These are phyloP conservation scores for Auxenochlorella pyrenoidosa DNA, from an alignment of 139 green algal genomes.

Conservation along the genomic window DNA sequence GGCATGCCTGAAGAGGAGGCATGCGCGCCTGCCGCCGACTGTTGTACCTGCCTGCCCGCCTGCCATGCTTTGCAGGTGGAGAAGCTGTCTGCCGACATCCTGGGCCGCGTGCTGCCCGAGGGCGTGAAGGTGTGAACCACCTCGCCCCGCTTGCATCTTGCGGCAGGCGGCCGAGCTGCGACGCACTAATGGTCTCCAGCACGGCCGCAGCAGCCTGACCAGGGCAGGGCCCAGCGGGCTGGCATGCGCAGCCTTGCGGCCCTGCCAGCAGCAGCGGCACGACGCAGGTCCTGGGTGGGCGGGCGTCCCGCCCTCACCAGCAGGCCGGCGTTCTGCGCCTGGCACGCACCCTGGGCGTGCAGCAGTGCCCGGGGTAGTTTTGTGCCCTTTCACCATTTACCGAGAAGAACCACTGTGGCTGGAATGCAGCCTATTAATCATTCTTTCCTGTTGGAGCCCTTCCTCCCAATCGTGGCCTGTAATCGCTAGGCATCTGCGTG, in stretches of 20 bases:
- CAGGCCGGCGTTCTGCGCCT: not conserved
- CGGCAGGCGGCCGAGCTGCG: not conserved
- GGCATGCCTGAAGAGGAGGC: too few relatives aligned
- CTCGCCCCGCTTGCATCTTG: not conserved
- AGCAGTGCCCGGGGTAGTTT: not conserved
- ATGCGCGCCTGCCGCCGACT: not conserved
- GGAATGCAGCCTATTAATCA: not conserved
- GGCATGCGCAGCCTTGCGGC: not conserved
- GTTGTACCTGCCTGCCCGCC: too few relatives aligned
- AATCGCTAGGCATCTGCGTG: too few relatives aligned
- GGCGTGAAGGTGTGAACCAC: constrained; percentile 76
- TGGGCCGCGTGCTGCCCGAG: constrained; percentile 84
- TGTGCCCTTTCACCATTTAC: not conserved
- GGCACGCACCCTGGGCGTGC: not conserved
- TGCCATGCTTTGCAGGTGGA: constrained; percentile 75
- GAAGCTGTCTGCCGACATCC: constrained; percentile 82
- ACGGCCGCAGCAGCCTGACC: not conserved
- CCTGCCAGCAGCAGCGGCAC: not conserved
- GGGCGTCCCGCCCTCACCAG: not conserved
- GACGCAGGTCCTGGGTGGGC: not conserved
- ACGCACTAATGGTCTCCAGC: not conserved
- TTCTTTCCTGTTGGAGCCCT: not conserved
- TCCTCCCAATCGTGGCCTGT: too few relatives aligned
- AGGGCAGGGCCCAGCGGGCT: not conserved
- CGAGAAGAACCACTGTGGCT: not conserved